Evolutionary conservation across 768 basidiomycete genomes (phyloP), one percentile per base, ranked within the genome.

Genomic region (Termitomyces sp.): DNA sequence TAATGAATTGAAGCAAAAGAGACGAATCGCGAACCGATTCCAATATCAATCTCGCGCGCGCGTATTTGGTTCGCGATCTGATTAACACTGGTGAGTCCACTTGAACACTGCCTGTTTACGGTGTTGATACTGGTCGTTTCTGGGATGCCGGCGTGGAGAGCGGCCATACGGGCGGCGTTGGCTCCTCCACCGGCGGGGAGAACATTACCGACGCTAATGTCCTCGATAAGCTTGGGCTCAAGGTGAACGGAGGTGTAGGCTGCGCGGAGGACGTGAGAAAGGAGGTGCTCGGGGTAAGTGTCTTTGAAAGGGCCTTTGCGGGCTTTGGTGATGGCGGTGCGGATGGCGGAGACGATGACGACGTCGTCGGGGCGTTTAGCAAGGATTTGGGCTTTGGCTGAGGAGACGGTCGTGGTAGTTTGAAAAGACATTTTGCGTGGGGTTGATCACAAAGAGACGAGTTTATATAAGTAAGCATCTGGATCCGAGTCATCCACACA

Each of bases 251-350:
- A 81, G 22, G 76, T 75, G 71, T 88, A 88, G n/a, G 77, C 86
- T 43, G 87, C 88, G 52, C 81, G 80, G 49, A 94, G 79, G 60
- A 90, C 83, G 50, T 82, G 85, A 2, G 88, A 83, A 54, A 95
- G 81, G 63, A 91, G 77, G 59, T 90, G 83, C 57, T 93, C 92
- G 5, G 90, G 88, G 50, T 82, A 79, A 35, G 90, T 93, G 71
- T 95, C 90, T 71, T 93, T 93, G 80, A 93, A 94, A 14, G 87
- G 90, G 53, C 93, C 93, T 65, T 93, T 94, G 66, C 78, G 84
- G 24, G 82, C 83, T 80, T 94, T 96, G 30, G 95, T 97, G 57
- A 96, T 79, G 24, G 97, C 91, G 44, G 94, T 93, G 59, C 97
- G 85, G 46, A 92, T 81, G 21, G 95, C 94, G 11, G 84, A 74